Evolutionary conservation across 306 rosid genomes (phyloP).

Genomic region (Cucurbita argyrosperma): DNA sequence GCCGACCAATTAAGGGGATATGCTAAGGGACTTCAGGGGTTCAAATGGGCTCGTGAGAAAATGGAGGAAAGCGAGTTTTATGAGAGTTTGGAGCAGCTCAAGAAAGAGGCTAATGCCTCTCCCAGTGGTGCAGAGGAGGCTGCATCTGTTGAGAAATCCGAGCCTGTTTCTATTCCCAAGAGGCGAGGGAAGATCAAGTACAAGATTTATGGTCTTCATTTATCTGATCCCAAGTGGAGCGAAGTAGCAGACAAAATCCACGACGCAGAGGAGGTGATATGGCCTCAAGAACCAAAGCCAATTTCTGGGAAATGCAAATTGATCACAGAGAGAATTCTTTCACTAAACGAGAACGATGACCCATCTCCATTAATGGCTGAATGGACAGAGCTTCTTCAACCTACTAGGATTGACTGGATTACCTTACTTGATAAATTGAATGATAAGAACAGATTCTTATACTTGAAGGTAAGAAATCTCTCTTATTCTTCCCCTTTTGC

Average conservation of each 20-base stretch:
- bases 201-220: conserved; percentile 74
- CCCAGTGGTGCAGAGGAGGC: conserved; percentile 10
- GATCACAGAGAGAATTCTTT: conserved; percentile 40
- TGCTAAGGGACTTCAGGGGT: conserved; percentile 80
- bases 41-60: conserved; percentile 85
- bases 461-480: conserved; percentile 42
- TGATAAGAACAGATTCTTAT: conserved; percentile 26
- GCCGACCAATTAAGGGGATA: conserved; percentile 22
- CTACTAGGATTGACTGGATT: conserved; percentile 63
- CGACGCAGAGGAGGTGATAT: conserved; percentile 44
- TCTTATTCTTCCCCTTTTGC: not conserved
- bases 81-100: conserved; percentile 40
- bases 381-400: conserved; percentile 67
- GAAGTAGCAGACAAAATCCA: conserved; percentile 53
- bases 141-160: conserved; percentile 19
- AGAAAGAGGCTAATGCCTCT: conserved; percentile 18
- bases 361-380: conserved; percentile 46
- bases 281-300: conserved; percentile 57
- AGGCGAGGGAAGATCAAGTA: conserved; percentile 64
- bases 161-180: conserved; percentile 57
- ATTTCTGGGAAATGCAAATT: conserved; percentile 56
- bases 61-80: conserved; percentile 78
- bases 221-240: conserved; percentile 75
- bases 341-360: conserved; percentile 31
- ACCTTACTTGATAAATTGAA: conserved; percentile 55